phyloP scores from a whole-genome alignment of 2,329 filamentous ascomycete genomes.

The Scedosporium dehoogii region DNA sequence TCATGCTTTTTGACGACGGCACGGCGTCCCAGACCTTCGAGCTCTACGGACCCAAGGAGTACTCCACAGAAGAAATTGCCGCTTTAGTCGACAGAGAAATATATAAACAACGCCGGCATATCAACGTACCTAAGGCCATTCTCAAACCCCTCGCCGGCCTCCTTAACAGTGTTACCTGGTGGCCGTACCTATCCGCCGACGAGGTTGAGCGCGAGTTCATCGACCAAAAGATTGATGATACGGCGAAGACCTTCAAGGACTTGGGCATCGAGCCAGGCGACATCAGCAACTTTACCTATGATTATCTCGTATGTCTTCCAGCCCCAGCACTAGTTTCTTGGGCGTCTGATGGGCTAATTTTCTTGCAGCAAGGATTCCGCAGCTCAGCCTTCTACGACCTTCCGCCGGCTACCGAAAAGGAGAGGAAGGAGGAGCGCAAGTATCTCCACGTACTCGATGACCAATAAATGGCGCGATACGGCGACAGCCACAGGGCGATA shows the following conservation, averaged over 20 bases:
- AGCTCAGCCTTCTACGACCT: slow-evolving; percentile 85
- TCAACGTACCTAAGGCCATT: slow-evolving; percentile 78
- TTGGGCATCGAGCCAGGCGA: slow-evolving; percentile 84
- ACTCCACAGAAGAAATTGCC: slow-evolving; percentile 79
- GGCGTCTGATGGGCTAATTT: slow-evolving; percentile 19
- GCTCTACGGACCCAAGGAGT: slow-evolving; percentile 87
- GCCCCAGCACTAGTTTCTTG: not conserved
- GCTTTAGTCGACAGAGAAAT: slow-evolving; percentile 87
- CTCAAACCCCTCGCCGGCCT: slow-evolving; percentile 65
- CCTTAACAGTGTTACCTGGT: slow-evolving; percentile 81
- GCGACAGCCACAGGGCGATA: not conserved
- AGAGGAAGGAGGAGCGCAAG: slow-evolving; percentile 91
- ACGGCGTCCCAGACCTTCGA: slow-evolving; percentile 89
- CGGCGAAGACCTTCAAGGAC: slow-evolving; percentile 92
- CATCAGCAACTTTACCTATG: slow-evolving; percentile 77
- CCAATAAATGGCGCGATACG: slow-evolving; percentile 41
- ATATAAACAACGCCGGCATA: slow-evolving; percentile 75
- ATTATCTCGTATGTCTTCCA: slow-evolving; percentile 67
- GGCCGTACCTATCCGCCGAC: slow-evolving; percentile 72
- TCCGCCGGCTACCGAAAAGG: slow-evolving; percentile 86
- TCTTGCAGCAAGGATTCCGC: slow-evolving; percentile 71
- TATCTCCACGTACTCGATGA: slow-evolving; percentile 91
- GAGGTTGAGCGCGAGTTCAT: slow-evolving; percentile 88
- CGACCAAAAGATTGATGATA: slow-evolving; percentile 82
- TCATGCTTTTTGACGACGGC: slow-evolving; percentile 82